Percentiles rank a stretch among this genome's conserved stretches.
Conservation (phyloP, 2,329 filamentous ascomycete genomes). For the Talaromyces piceae region DNA sequence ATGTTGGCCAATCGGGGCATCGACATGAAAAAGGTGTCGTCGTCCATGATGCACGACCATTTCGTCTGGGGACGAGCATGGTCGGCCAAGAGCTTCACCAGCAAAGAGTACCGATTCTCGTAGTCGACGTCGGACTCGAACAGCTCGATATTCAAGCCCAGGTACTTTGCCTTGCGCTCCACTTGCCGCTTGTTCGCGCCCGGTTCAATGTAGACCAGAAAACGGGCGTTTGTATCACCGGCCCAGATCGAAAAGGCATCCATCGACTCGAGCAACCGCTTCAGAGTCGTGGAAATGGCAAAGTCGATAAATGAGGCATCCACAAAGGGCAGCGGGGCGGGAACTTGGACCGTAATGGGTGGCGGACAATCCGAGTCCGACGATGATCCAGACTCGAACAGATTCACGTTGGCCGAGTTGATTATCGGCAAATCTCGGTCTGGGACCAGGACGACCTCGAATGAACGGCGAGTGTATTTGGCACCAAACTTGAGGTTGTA, state of each 20-base stretch:
- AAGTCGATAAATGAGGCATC: conserved; percentile 49
- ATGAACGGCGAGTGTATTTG: conserved; percentile 6
- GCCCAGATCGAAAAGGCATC: conserved; percentile 52
- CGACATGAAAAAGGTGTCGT: conserved; percentile 57
- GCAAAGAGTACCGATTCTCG: conserved; percentile 49
- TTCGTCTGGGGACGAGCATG: conserved; percentile 39
- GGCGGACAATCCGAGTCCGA: conserved; percentile 29
- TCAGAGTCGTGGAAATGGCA: conserved; percentile 49
- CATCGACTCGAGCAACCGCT: conserved; percentile 45
- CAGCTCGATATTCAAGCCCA: conserved; percentile 38
- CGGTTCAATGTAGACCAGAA: conserved; percentile 47
- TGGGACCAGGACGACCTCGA: conserved; percentile 5
- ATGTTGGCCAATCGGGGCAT: conserved; percentile 45
- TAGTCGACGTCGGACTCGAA: conserved; percentile 29
- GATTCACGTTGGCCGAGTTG: conserved; percentile 5
- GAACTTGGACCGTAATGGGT: conserved; percentile 43
- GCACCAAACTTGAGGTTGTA: conserved; percentile 4
- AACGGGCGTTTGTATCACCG: conserved; percentile 42
- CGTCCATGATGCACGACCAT: conserved; percentile 54
- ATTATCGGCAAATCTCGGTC: conserved; percentile 4
- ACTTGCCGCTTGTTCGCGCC: conserved; percentile 23
- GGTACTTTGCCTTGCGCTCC: conserved; percentile 26
- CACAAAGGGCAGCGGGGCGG: conserved; percentile 34
- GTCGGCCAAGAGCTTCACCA: conserved; percentile 45
- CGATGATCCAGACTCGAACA: conserved; percentile 8